Conservation (phyloP, 2,329 filamentous ascomycete species). For the Aotearoamyces nothofagi region DNA sequence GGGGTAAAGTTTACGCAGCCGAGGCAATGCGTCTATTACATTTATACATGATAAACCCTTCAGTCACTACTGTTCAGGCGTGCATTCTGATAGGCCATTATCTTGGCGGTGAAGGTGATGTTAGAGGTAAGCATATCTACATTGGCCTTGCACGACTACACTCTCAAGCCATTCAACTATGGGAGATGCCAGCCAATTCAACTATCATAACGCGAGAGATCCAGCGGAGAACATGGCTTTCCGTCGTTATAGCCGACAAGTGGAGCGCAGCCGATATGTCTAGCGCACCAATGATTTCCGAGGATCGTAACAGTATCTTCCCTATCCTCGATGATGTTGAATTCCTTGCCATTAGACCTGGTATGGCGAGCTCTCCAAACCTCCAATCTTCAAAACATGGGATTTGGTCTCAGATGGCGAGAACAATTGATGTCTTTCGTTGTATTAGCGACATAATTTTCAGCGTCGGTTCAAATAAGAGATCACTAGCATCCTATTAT, state of each 20-base stretch:
- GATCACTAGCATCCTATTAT: conserved; percentile 1
- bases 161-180: conserved; percentile 6
- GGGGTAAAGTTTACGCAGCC: conserved; percentile 3
- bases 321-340: conserved; percentile 6
- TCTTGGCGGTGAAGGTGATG: conserved; percentile 7
- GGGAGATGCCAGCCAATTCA: conserved; percentile 4
- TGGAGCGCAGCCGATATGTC: too few species aligned
- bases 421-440: conserved; percentile 7
- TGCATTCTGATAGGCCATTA: conserved; percentile 6
- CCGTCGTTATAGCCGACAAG: conserved; percentile 7
- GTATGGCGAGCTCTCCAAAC: too few species aligned
- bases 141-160: conserved; percentile 7
- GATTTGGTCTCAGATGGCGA: conserved; percentile 9
- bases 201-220: conserved; percentile 4
- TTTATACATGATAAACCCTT: conserved; percentile 5
- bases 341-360: conserved; percentile 5
- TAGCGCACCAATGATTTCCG: conserved; percentile 2
- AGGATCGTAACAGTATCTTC: conserved; percentile 3
- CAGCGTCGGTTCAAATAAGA: conserved; percentile 1
- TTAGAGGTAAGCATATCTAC: conserved; percentile 8
- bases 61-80: conserved; percentile 5
- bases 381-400: conserved; percentile 2
- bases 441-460: conserved; percentile 5
- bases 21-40: conserved; percentile 6
- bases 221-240: conserved; percentile 7